Percentiles rank a stretch among this genome's conserved stretches.
Evolutionary conservation across 2,329 filamentous ascomycete genomes (phyloP).

Genomic region (Hypoxylon sp.): DNA sequence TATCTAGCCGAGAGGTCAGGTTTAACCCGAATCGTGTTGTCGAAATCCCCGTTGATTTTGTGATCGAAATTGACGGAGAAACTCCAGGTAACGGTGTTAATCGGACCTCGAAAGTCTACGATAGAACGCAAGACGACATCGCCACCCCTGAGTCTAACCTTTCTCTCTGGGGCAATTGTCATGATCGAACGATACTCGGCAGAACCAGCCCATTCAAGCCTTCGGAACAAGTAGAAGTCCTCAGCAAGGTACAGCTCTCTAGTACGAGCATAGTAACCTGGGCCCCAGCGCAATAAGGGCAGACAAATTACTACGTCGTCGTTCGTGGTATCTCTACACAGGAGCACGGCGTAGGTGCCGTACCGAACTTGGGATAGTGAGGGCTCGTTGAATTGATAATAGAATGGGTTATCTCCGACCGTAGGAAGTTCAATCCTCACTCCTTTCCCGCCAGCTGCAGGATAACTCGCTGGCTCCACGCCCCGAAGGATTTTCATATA

Average conservation of each 20-base stretch:
- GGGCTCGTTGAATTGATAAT: slow-evolving; percentile 3
- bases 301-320: neutral
- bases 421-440: slow-evolving; percentile 1
- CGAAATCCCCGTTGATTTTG: neutral
- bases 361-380: neutral
- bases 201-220: neutral
- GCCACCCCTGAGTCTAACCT: neutral
- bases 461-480: neutral
- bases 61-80: neutral
- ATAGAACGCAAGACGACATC: slow-evolving; percentile 3
- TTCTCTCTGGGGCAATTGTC: slow-evolving; percentile 1
- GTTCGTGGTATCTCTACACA: neutral
- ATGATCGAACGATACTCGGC: neutral
- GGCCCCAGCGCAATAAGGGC: neutral
- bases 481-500: neutral
- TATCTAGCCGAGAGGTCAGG: neutral
- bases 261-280: slow-evolving; percentile 1
- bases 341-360: neutral
- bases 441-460: neutral
- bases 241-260: neutral
- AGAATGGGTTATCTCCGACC: neutral
- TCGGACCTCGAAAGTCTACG: neutral
- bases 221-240: neutral
- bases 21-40: neutral
- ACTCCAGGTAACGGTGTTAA: neutral